Evolutionary conservation across 2,329 filamentous ascomycete species (phyloP).

Genomic region (Alternaria solani): DNA sequence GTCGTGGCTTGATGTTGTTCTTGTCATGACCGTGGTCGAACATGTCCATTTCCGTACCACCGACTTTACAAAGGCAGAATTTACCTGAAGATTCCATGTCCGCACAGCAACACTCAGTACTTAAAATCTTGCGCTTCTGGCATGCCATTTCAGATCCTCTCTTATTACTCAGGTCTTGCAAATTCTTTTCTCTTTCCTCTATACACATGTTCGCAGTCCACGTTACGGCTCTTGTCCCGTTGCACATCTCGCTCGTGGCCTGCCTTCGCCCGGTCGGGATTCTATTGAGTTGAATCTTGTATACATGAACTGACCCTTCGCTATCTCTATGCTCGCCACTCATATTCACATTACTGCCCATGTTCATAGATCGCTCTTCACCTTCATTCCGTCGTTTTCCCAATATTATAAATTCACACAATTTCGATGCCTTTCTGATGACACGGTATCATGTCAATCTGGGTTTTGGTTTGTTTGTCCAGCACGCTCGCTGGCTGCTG

Average conservation of each 20-base stretch:
- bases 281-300: neutral
- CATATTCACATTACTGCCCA: neutral
- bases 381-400: neutral
- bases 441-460: neutral
- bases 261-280: neutral
- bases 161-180: neutral
- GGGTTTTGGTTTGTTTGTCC: neutral
- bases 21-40: neutral
- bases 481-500: neutral
- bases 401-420: neutral
- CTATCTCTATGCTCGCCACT: neutral
- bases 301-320: neutral
- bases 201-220: neutral
- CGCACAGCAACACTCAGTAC: neutral
- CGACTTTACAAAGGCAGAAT: neutral
- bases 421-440: neutral
- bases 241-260: neutral
- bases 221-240: neutral
- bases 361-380: neutral
- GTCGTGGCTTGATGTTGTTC: neutral
- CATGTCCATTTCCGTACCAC: neutral
- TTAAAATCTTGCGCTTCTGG: neutral
- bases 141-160: neutral
- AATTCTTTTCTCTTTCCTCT: neutral
- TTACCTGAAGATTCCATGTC: neutral